Evolutionary conservation across 2,329 filamentous ascomycete genomes (phyloP), one percentile per base, ranked within the genome.

Genomic region (Aspergillus ochraceus): DNA sequence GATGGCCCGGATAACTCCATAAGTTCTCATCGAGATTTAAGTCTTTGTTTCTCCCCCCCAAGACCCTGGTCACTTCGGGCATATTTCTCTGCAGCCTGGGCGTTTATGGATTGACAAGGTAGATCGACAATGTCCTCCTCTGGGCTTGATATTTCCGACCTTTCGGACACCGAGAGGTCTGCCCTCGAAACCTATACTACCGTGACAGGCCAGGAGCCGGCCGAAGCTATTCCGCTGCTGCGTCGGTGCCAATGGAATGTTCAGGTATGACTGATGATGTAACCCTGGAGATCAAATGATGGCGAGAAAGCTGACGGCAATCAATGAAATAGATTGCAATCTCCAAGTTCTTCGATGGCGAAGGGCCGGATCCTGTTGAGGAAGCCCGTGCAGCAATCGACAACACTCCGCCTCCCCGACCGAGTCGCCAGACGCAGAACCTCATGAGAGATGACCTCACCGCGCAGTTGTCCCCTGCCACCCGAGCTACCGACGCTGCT

Each of bases 291-390:
- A 22, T 5, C 22, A 17, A 45, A 19, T 46, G 20, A 32, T 24
- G 12, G 26, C 46, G 36, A 56, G 49, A 29, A 17, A 4, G 11
- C 29, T 52, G 19, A 53, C 36, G 1, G 11, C 20, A 50, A 51
- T 74, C 26, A 22, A 47, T 24, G 45, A 22, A 46, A 26, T 72
- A 97, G 89, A 97, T 98, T 69, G 94, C 95, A 59, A 94, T 99
- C 64, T 87, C 95, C 65, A 96, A 96, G 73, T 98, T 98, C 85
- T 99, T 97, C 74, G 95, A 99, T 71, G 95, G 95, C 67, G 95
- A 98, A 78, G 89, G 89, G 3, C 86, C 92, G 52, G 91, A 96
- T 73, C 89, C 87, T 12, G 80, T 94, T 19, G 89, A 90, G 59
- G 91, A 95, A 78, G 90, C 90, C 59, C 83, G 88, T 54, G 84